Percentiles rank a stretch among this genome's conserved stretches.
Evolutionary conservation across 352 stramenopile species (phyloP).

Genomic region (Phytopythium mirpurense): DNA sequence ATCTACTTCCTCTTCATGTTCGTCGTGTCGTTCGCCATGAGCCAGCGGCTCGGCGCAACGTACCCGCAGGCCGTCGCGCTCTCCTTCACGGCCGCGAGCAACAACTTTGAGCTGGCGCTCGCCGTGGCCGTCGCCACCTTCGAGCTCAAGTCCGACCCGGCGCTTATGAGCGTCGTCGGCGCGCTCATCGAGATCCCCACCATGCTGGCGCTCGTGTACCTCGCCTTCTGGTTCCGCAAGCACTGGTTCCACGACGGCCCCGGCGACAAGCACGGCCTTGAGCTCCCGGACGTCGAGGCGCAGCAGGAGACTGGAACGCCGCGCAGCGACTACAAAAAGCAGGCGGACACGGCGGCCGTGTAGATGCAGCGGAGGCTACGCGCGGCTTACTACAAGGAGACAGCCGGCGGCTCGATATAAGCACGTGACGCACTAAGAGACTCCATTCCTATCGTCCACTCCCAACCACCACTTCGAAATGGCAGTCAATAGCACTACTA

Average conservation of each 20-base stretch:
- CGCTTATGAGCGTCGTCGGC: constrained; percentile 62
- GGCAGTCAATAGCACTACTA: no score
- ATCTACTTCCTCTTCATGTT: constrained; percentile 65
- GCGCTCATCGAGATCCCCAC: constrained; percentile 69
- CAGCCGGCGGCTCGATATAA: no score
- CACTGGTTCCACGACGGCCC: neutral
- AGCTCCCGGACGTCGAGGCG: neutral
- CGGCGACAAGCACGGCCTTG: no score
- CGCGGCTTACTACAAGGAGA: no score
- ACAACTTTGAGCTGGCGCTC: constrained; percentile 74
- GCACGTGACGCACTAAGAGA: no score
- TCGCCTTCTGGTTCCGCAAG: constrained; percentile 34
- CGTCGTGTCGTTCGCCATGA: constrained; percentile 32
- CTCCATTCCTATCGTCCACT: no score
- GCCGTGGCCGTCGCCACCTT: constrained; percentile 62
- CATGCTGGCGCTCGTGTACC: constrained; percentile 55
- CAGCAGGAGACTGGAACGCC: neutral
- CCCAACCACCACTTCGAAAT: no score
- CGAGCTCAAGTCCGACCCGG: constrained; percentile 62
- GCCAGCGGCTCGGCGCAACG: constrained; percentile 21
- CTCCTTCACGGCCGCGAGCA: constrained; percentile 66
- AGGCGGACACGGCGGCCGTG: neutral
- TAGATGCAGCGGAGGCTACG: neutral
- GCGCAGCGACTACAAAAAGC: constrained; percentile 2
- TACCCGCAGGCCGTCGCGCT: constrained; percentile 38